Evolutionary conservation across 2,329 filamentous ascomycete genomes (phyloP).

Genomic region (Paramyrothecium roridum): DNA sequence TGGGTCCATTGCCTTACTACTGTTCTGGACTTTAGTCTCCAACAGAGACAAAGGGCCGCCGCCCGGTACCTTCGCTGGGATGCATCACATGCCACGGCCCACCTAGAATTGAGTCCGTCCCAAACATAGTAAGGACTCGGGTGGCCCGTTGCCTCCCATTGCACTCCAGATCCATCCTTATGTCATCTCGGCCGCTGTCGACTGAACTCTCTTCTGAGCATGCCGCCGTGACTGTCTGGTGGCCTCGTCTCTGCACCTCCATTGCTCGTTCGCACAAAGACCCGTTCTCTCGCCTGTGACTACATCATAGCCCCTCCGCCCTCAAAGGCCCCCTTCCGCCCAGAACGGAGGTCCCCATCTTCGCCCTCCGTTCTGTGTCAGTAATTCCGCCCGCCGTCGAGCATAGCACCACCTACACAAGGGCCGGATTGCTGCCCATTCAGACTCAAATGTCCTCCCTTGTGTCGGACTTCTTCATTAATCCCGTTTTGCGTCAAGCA

Average conservation of each 20-base stretch:
- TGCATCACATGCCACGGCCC: background rate
- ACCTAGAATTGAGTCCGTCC: background rate
- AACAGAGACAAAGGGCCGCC: background rate
- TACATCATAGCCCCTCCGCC: background rate
- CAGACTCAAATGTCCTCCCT: slow-evolving; percentile 53
- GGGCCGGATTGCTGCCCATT: slow-evolving; percentile 8
- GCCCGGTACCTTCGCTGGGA: background rate
- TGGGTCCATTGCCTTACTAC: background rate
- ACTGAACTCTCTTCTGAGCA: background rate
- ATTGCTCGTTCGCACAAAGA: background rate
- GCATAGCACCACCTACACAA: background rate
- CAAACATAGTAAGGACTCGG: background rate
- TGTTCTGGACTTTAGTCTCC: background rate
- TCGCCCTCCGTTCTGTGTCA: background rate
- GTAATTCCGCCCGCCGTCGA: background rate
- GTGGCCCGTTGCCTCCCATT: background rate
- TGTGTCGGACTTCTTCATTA: slow-evolving; percentile 64
- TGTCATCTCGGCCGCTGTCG: background rate
- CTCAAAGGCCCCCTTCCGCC: background rate
- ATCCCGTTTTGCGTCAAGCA: slow-evolving; percentile 63
- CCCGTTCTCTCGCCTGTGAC: background rate
- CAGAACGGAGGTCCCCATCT: background rate
- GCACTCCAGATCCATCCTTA: background rate
- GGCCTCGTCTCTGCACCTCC: background rate
- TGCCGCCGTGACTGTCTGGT: background rate